Conservation (phyloP, 306 rosid species). For the Castanea sativa region DNA sequence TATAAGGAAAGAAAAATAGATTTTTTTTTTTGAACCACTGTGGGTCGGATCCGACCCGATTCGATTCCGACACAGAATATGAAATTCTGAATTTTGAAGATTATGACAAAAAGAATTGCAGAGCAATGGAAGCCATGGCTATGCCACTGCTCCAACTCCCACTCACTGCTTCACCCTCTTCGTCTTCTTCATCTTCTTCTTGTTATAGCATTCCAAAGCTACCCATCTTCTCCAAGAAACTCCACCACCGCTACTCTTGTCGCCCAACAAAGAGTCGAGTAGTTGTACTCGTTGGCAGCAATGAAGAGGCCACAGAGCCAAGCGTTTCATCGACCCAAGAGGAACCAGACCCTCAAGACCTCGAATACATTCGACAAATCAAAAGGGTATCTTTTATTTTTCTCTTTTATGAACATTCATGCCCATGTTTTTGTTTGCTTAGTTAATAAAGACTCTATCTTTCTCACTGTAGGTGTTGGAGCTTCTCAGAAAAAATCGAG, state of each 20-base stretch:
- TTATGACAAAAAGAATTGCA: neutral
- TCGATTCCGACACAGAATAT: too few relatives aligned
- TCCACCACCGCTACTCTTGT: neutral
- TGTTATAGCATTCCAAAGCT: constrained; percentile 6
- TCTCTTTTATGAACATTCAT: neutral
- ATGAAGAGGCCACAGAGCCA: constrained; percentile 25
- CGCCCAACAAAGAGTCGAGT: neutral
- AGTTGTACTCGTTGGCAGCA: constrained; percentile 15
- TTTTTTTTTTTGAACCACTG: too few relatives aligned
- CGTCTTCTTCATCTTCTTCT: constrained; percentile 17
- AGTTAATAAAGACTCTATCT: neutral
- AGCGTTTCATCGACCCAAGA: constrained; percentile 26
- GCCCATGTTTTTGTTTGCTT: neutral
- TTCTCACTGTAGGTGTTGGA: constrained; percentile 56
- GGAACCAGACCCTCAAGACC: constrained; percentile 50
- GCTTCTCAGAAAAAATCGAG: constrained; percentile 82
- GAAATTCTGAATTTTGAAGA: too few relatives aligned
- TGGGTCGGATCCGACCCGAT: too few relatives aligned
- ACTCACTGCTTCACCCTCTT: neutral
- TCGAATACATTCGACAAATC: constrained; percentile 61
- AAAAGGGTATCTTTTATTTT: constrained; percentile 46
- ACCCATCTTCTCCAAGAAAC: neutral
- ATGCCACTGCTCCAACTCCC: constrained; percentile 24
- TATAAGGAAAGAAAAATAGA: too few relatives aligned
- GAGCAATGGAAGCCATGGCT: constrained; percentile 8